A percentile compares a stretch with the other conserved stretches of the same genome.
phyloP scores from a whole-genome alignment of 208 protist species.

The Leishmania guyanensis region DNA sequence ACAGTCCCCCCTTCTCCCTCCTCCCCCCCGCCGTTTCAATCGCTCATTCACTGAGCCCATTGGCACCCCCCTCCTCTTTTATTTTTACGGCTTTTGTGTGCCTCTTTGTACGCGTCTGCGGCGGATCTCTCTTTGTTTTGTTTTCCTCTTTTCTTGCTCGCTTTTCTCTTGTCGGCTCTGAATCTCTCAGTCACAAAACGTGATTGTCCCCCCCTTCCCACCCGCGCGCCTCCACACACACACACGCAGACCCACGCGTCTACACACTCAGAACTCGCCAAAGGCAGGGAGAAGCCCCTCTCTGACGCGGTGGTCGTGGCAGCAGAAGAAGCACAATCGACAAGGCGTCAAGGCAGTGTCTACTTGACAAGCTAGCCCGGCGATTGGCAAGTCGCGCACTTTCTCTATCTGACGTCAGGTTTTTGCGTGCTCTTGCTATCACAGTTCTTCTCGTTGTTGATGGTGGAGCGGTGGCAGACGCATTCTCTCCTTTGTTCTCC shows the following conservation, averaged over 20 bases:
- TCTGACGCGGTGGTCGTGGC: neutral
- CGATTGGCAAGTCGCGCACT: neutral
- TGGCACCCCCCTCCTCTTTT: neutral
- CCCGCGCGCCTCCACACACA: neutral
- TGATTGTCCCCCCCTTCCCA: neutral
- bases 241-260: neutral
- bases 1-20: neutral
- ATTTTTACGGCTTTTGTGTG: neutral
- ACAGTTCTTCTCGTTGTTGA: neutral
- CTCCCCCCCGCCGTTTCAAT: neutral
- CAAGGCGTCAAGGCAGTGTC: neutral
- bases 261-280: slow-evolving; percentile 9
- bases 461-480: neutral
- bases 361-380: neutral
- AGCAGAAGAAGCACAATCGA: neutral
- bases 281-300: neutral
- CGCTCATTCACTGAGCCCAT: neutral
- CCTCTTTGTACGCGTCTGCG: neutral
- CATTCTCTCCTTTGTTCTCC: neutral
- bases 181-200: slow-evolving; percentile 4
- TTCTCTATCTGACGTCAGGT: neutral
- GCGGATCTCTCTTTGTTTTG: neutral
- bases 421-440: neutral
- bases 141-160: neutral
- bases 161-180: neutral